A percentile compares a stretch with the other conserved stretches of the same genome.
Conservation (phyloP, 805 yeast species). For the Yarrowia sp. region DNA sequence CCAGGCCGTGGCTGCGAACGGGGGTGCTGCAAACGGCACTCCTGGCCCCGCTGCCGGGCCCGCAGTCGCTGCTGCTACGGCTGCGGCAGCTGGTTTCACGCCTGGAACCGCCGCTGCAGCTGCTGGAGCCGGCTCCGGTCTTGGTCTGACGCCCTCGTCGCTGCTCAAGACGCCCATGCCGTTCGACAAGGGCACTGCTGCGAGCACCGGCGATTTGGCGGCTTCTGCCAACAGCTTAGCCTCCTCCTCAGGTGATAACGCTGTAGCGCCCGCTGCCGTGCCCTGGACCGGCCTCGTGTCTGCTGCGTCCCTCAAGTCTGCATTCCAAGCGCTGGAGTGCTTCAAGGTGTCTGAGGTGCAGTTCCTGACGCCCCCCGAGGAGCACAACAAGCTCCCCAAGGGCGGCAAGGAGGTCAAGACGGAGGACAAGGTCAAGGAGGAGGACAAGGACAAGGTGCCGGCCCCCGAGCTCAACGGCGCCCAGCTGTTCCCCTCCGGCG, state of each 20-base stretch:
- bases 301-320: slow-evolving; percentile 48
- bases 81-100: slow-evolving; percentile 12
- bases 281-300: slow-evolving; percentile 48
- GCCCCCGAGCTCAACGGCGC: slow-evolving; percentile 7
- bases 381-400: slow-evolving; percentile 38
- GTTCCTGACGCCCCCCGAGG: slow-evolving; percentile 47
- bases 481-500: slow-evolving; percentile 11
- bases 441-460: neutral
- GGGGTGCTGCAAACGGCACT: slow-evolving; percentile 9
- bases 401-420: slow-evolving; percentile 34
- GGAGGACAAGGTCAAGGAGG: neutral
- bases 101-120: slow-evolving; percentile 15
- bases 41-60: slow-evolving; percentile 23
- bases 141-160: slow-evolving; percentile 26
- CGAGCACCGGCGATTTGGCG: slow-evolving; percentile 41
- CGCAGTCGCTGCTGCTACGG: slow-evolving; percentile 24
- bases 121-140: neutral
- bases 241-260: neutral
- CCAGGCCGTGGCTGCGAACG: neutral
- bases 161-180: slow-evolving; percentile 35
- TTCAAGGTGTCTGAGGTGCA: slow-evolving; percentile 46
- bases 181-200: slow-evolving; percentile 42
- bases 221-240: neutral
- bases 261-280: slow-evolving; percentile 5
- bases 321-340: slow-evolving; percentile 48